Percentiles rank a stretch among this genome's conserved stretches.
phyloP scores from a whole-genome alignment of 2,329 filamentous ascomycete genomes.

The Fusarium sp. region DNA sequence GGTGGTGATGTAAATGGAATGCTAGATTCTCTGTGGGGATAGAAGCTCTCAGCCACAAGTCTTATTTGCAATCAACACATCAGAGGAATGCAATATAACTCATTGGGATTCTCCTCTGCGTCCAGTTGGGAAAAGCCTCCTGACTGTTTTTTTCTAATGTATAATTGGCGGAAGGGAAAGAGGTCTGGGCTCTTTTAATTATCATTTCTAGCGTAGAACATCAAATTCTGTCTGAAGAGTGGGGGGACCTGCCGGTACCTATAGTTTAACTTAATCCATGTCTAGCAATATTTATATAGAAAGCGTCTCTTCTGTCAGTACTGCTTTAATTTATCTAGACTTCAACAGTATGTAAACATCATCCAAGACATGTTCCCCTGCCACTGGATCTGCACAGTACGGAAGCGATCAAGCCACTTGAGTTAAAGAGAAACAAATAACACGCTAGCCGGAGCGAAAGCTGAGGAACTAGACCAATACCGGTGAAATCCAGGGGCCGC shows the following conservation, averaged over 20 bases:
- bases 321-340: not conserved
- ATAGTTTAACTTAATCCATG: not conserved
- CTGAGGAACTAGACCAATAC: not conserved
- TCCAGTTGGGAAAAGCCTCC: fast-evolving
- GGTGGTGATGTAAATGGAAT: not conserved
- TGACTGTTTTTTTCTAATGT: not conserved
- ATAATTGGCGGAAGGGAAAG: not conserved
- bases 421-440: not conserved
- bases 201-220: not conserved
- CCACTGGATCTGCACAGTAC: not conserved
- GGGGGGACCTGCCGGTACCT: not conserved
- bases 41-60: not conserved
- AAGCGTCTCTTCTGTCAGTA: not conserved
- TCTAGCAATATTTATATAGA: fast-evolving
- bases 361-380: not conserved
- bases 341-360: not conserved
- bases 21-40: not conserved
- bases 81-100: not conserved
- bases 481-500: not conserved
- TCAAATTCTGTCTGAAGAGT: not conserved
- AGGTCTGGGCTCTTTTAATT: not conserved
- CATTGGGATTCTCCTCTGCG: not conserved
- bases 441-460: not conserved
- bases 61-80: not conserved
- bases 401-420: not conserved